Percentiles rank a stretch among this genome's conserved stretches.
These are phyloP conservation scores for Platanus orientalis DNA, from an alignment of 164 flowering plant species.

Conservation along the genomic window DNA sequence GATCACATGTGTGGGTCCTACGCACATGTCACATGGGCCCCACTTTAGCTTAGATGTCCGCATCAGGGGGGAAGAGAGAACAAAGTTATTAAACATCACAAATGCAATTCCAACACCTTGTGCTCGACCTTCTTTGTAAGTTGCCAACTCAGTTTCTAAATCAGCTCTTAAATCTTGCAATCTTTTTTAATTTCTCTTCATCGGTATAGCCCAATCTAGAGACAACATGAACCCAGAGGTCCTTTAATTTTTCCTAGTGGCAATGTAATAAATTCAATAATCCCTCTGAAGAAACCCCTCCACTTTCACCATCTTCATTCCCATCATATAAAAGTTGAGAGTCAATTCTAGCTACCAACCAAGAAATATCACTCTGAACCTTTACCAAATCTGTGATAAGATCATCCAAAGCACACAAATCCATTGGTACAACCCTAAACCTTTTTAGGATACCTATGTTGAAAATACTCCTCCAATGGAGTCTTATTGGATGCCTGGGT, in stretches of 20 bases:
- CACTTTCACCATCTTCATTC: constrained; percentile 29
- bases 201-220: constrained; percentile 61
- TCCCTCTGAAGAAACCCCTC: constrained; percentile 24
- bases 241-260: constrained; percentile 37
- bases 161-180: constrained; percentile 73
- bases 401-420: constrained; percentile 89
- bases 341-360: constrained; percentile 75
- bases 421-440: constrained; percentile 87
- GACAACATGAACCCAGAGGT: constrained; percentile 35
- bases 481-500: constrained; percentile 49
- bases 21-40: no score
- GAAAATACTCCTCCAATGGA: constrained; percentile 72
- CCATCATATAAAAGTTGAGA: constrained; percentile 41
- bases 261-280: constrained; percentile 17
- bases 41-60: no score
- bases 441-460: constrained; percentile 85
- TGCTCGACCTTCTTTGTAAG: constrained; percentile 81
- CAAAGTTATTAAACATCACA: constrained; percentile 92
- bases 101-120: constrained; percentile 94
- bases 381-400: constrained; percentile 63
- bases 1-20: no score
- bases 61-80: no score
- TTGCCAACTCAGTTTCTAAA: constrained; percentile 64
- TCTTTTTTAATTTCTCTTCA: constrained; percentile 63
- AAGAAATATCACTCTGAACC: constrained; percentile 74